These are phyloP conservation scores for Pythium aristosporum DNA, from an alignment of 352 stramenopile genomes.

Conservation along the genomic window DNA sequence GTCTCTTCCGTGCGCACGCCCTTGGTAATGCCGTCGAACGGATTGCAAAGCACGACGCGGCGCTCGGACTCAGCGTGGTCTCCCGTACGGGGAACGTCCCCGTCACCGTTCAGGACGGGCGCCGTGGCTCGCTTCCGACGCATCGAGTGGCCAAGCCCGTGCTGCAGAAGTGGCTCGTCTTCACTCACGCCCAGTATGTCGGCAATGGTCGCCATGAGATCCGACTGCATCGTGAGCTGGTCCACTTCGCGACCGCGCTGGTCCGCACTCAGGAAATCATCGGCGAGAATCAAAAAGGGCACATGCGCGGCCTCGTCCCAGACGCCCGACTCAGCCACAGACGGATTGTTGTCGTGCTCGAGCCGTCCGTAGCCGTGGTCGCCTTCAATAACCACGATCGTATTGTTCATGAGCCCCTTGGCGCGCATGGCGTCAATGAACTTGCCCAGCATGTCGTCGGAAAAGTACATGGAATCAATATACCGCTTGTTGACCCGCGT, in stretches of 20 bases:
- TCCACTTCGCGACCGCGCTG: constrained; percentile 49
- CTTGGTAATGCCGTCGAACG: constrained; percentile 70
- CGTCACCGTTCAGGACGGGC: constrained; percentile 13
- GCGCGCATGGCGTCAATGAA: constrained; percentile 50
- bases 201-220: constrained; percentile 71
- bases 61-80: constrained; percentile 28
- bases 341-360: constrained; percentile 72
- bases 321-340: constrained; percentile 54
- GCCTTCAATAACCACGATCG: constrained; percentile 65
- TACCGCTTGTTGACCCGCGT: constrained; percentile 72
- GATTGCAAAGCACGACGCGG: constrained; percentile 63
- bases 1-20: constrained; percentile 59
- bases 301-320: constrained; percentile 65
- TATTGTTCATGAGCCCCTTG: constrained; percentile 71
- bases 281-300: constrained; percentile 63
- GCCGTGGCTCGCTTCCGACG: constrained; percentile 36
- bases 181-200: constrained; percentile 56
- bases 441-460: constrained; percentile 59
- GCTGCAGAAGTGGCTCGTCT: constrained; percentile 54
- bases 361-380: constrained; percentile 68
- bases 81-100: constrained; percentile 9
- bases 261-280: constrained; percentile 51
- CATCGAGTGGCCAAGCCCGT: constrained; percentile 73
- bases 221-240: constrained; percentile 68
- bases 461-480: constrained; percentile 69